Evolutionary conservation across 2,329 filamentous ascomycete genomes (phyloP).

Genomic region (Acarospora socialis): DNA sequence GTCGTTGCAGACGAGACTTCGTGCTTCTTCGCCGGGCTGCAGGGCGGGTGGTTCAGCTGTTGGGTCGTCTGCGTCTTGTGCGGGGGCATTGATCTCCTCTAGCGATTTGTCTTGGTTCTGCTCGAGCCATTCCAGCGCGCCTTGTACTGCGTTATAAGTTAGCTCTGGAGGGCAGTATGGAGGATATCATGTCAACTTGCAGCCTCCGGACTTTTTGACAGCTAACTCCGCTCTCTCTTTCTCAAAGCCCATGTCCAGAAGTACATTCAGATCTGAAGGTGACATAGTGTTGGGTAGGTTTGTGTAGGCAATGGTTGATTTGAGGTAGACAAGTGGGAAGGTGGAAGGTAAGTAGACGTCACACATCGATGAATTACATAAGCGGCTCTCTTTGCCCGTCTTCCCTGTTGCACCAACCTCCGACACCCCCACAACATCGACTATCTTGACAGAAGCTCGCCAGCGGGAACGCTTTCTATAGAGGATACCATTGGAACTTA

Average conservation of each 20-base stretch:
- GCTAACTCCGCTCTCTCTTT: conserved; percentile 68
- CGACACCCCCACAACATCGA: no score
- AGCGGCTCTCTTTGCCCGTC: no score
- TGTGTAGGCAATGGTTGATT: not conserved
- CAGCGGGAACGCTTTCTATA: no score
- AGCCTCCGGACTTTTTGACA: conserved; percentile 64
- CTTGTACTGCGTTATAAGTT: conserved; percentile 48
- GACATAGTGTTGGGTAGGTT: conserved; percentile 21
- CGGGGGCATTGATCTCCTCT: conserved; percentile 51
- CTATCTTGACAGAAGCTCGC: no score
- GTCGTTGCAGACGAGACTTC: conserved; percentile 83
- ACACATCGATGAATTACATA: no score
- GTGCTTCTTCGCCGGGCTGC: conserved; percentile 55
- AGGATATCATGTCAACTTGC: conserved; percentile 36
- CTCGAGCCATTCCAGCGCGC: conserved; percentile 88
- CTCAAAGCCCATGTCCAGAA: conserved; percentile 65
- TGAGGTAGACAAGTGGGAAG: no score
- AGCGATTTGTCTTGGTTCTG: conserved; percentile 76
- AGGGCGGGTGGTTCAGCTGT: conserved; percentile 49
- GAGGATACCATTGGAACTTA: no score
- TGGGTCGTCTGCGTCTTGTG: conserved; percentile 30
- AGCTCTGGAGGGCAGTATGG: not conserved
- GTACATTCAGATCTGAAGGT: conserved; percentile 42
- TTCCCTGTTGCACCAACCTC: no score
- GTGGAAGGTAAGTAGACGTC: no score